These are phyloP conservation scores for Pulveroboletus frians DNA, from an alignment of 768 basidiomycete genomes.

Conservation along the genomic window DNA sequence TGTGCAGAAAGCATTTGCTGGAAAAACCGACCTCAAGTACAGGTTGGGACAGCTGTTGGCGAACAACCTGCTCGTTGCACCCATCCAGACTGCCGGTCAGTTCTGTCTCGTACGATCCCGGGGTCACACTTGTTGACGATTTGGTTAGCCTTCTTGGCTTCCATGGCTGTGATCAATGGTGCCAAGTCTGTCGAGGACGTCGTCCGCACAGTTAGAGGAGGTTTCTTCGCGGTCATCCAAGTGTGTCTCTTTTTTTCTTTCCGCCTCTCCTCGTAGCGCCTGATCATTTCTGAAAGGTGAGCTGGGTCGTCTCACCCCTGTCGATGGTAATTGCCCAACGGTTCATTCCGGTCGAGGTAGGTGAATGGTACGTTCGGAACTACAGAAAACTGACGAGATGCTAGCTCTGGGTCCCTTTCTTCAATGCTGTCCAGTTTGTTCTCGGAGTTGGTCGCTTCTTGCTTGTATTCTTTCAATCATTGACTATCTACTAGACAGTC, in stretches of 20 bases:
- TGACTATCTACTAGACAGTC: constrained; percentile 44
- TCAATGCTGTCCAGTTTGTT: constrained; percentile 71
- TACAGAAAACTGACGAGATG: constrained; percentile 3
- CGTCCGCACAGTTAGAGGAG: constrained; percentile 59
- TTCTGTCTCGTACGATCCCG: neutral
- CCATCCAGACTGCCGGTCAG: constrained; percentile 66
- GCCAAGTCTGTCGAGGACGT: constrained; percentile 63
- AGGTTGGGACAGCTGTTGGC: constrained; percentile 71
- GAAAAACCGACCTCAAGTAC: constrained; percentile 57
- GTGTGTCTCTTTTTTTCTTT: constrained; percentile 36
- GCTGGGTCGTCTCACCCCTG: constrained; percentile 75
- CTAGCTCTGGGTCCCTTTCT: constrained; percentile 85
- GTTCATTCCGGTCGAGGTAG: constrained; percentile 71
- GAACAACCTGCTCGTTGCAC: constrained; percentile 71
- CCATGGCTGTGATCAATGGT: constrained; percentile 81
- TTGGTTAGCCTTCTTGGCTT: constrained; percentile 59
- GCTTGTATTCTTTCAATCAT: neutral
- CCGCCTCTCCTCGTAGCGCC: neutral
- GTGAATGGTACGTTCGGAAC: constrained; percentile 12
- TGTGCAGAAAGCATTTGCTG: constrained; percentile 73
- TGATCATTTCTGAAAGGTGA: constrained; percentile 45
- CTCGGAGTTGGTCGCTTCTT: constrained; percentile 53
- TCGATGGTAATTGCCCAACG: constrained; percentile 73
- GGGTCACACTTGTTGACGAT: neutral
- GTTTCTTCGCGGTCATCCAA: constrained; percentile 69